Evolutionary conservation across 768 basidiomycete species (phyloP).

Genomic region (Rhodotorula kratochvilovae): DNA sequence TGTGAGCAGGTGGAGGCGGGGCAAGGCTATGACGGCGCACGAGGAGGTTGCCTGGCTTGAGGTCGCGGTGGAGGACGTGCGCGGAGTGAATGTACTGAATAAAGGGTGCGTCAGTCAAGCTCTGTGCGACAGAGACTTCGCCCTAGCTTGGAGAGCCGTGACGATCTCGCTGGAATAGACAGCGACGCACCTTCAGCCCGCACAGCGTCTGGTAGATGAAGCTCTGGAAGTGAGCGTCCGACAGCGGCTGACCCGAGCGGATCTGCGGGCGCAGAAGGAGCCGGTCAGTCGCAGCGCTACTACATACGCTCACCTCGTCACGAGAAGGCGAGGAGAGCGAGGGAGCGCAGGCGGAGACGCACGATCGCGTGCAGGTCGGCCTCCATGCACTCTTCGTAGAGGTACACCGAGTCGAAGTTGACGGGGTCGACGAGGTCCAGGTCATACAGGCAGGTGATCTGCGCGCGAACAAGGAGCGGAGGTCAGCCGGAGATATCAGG

Average conservation of each 20-base stretch:
- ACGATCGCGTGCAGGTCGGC: conserved; percentile 99
- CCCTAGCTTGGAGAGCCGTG: too few species aligned
- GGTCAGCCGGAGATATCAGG: too few species aligned
- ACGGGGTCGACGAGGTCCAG: conserved; percentile 85
- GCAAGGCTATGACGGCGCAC: conserved; percentile 20
- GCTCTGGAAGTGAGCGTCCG: conserved; percentile 57
- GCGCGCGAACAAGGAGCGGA: conserved; percentile 3
- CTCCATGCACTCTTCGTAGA: conserved; percentile 97
- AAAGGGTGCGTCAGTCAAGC: not conserved
- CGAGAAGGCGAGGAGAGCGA: too few species aligned
- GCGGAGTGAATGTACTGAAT: conserved; percentile 53
- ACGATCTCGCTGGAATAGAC: not conserved
- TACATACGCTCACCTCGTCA: too few species aligned
- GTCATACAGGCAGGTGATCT: conserved; percentile 96
- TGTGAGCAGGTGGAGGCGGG: not conserved
- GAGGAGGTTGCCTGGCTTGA: conserved; percentile 53
- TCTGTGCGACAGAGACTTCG: not conserved
- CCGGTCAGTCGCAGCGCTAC: not conserved
- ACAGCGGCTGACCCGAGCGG: conserved; percentile 51
- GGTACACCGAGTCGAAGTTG: conserved; percentile 84
- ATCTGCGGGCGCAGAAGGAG: conserved; percentile 44
- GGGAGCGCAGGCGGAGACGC: not conserved
- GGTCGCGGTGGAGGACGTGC: conserved; percentile 52
- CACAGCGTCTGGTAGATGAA: conserved; percentile 99
- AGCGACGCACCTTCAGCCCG: conserved; percentile 68